Conservation (phyloP, 2,329 filamentous ascomycete species). For the Chaetomium sp. region DNA sequence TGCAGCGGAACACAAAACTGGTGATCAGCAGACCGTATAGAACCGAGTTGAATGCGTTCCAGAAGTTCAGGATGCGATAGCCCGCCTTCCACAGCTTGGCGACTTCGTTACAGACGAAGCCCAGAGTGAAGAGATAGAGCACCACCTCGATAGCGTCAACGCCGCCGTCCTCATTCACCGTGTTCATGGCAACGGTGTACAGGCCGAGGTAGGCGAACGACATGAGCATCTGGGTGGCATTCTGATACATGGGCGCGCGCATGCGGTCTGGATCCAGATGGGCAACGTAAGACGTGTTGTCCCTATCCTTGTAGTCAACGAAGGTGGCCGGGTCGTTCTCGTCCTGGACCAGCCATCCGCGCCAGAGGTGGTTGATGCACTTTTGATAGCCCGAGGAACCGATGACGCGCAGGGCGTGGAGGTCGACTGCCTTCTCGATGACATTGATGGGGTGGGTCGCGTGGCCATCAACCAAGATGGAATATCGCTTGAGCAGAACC, state of each 20-base stretch:
- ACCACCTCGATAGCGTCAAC: slow-evolving; percentile 81
- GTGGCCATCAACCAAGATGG: slow-evolving; percentile 71
- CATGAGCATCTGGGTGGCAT: slow-evolving; percentile 81
- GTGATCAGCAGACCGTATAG: slow-evolving; percentile 78
- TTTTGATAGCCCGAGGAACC: slow-evolving; percentile 94
- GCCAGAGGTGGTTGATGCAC: slow-evolving; percentile 90
- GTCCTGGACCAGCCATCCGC: slow-evolving; percentile 95
- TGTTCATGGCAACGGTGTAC: slow-evolving; percentile 91
- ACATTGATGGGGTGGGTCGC: slow-evolving; percentile 79
- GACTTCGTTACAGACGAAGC: slow-evolving; percentile 85
- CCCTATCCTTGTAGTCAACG: slow-evolving; percentile 81
- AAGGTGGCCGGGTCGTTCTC: slow-evolving; percentile 89
- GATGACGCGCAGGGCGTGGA: slow-evolving; percentile 87
- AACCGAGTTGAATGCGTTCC: slow-evolving; percentile 90
- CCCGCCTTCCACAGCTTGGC: slow-evolving; percentile 95
- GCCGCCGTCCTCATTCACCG: slow-evolving; percentile 82
- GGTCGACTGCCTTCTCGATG: slow-evolving; percentile 88
- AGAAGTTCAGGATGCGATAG: slow-evolving; percentile 87
- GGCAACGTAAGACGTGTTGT: slow-evolving; percentile 72
- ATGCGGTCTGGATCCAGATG: slow-evolving; percentile 95
- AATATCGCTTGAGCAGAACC: slow-evolving; percentile 85
- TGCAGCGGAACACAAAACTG: slow-evolving; percentile 76
- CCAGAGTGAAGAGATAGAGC: slow-evolving; percentile 87
- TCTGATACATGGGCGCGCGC: slow-evolving; percentile 90
- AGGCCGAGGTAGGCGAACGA: slow-evolving; percentile 80